Conservation (phyloP, 108 stramenopile genomes). For the Discostella pseudostelligera region DNA sequence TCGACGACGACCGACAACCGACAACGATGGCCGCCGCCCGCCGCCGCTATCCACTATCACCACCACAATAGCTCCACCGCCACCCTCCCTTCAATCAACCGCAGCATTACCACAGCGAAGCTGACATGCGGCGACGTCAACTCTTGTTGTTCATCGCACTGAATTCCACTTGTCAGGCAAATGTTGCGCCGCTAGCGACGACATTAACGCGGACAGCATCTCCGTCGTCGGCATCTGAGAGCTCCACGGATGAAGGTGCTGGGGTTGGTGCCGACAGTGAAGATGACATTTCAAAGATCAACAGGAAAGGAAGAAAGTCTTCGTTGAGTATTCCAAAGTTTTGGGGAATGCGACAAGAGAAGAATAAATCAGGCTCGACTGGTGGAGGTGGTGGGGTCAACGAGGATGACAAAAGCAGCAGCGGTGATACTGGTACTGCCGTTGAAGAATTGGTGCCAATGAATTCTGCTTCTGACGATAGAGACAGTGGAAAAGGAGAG, state of each 20-base stretch:
- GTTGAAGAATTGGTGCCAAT: neutral
- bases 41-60: too few relatives aligned
- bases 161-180: neutral
- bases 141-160: neutral
- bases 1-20: neutral
- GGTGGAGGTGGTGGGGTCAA: too few relatives aligned
- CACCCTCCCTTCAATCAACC: neutral
- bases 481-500: neutral
- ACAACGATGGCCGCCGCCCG: too few relatives aligned
- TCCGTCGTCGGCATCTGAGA: neutral
- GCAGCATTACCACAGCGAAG: too few relatives aligned
- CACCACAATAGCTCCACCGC: neutral
- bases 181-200: neutral
- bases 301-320: neutral
- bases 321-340: slow-evolving; percentile 2
- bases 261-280: neutral
- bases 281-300: neutral
- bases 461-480: too few relatives aligned
- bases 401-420: neutral
- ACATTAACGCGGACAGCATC: neutral
- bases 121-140: neutral
- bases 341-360: slow-evolving; percentile 1
- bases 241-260: neutral
- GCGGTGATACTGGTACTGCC: neutral
- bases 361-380: neutral